Base-by-base conservation (phyloP, 345 rosid species). In the Euphorbia pulcherrima region DNA sequence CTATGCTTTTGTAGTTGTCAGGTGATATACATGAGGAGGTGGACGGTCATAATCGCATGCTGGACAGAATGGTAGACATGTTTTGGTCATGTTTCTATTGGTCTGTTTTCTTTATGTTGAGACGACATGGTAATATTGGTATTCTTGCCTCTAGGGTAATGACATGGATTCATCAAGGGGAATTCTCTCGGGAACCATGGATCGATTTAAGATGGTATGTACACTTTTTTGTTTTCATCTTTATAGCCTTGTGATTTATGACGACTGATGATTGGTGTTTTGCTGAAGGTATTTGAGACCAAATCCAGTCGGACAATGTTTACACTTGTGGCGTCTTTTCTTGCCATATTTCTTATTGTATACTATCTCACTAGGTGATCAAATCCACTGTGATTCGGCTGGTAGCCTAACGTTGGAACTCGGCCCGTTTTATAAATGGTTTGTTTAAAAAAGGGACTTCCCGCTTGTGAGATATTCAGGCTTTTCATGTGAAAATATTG, bases 141-240 rank as follows among this genome's bases (percentile, higher is more conserved):
- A 33, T 33, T 33, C 37, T 64, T 44, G 37, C 50, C 14, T 71
- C 48, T 75, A 92, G 98, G 98, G 98, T 46, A 88, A 88, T 78
- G 96, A 90, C 69, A 92, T 90, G 98, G 98, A 92, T 86, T 61
- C 97, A 56, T 92, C 98, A 26, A 83, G 96, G 74, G 97, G 98
- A 60, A 29, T 87, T 55, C 90, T 90, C 39, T 90, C 97, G 16
- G 96, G 98, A 80, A 92, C 98, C 44, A 92, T 92, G 98, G 97
- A 90, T 77, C 86, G 87, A 60, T 85, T 92, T 73, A 92, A 92
- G 84, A 92, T 75, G 92, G 98, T 90, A 83, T 39, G 77, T 39
- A 8, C 39, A n/a, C 24, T 23, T 41, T 26, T 46, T 7, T 67
- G 27, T 7, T 2, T 7, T 20, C 10, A n/a, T 53, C 12, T 53